Base-by-base conservation (phyloP, 176 grass and related monocot species). In the Carex myosuroides region DNA sequence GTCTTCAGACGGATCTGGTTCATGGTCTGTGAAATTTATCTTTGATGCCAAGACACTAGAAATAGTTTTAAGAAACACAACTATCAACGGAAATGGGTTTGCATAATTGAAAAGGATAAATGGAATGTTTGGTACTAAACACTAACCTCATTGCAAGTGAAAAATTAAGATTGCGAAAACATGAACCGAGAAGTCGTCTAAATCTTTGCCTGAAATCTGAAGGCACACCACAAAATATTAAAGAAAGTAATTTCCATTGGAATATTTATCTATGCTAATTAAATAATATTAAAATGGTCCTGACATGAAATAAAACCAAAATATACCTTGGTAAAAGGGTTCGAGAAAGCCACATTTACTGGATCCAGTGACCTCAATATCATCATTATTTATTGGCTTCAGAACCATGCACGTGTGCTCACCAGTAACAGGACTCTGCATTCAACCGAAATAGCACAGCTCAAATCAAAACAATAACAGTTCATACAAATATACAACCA, bases 331-430 rank as follows among this genome's bases (percentile, higher is more conserved):
- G 85, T 91, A 98, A 84, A 95, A 98, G 24, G 92, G 92, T 73
- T 93, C 92, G 59, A 95, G 87, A 89, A 97, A 97, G 71, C 94
- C 90, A 79, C 64, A 84, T 72, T 93, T 83, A 77, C 77, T 81
- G 68, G 84, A 85, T 41, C 89, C 84, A 3, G 21, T 29, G 63
- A 88, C 92, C 86, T 93, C 65, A 12, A 95, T 89, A 48, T 90
- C 88, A 87, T 95, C 86, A 78, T 84, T 95, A 79, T 88, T 92
- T 84, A 98, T 83, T 52, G 89, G 86, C 77, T 94, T 98, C 86
- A 98, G 76, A 60, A 90, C 62, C 95, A 98, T 98, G 86, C 95
- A 98, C 3, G 95, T 93, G 84, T 95, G 95, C 61, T 98, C 95
- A 80, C 95, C 95, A 78, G 95, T 98, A 44, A 98, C 92, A 92